Conservation (phyloP, 2,329 filamentous ascomycete genomes). For the Chaetomiaceae sp. region DNA sequence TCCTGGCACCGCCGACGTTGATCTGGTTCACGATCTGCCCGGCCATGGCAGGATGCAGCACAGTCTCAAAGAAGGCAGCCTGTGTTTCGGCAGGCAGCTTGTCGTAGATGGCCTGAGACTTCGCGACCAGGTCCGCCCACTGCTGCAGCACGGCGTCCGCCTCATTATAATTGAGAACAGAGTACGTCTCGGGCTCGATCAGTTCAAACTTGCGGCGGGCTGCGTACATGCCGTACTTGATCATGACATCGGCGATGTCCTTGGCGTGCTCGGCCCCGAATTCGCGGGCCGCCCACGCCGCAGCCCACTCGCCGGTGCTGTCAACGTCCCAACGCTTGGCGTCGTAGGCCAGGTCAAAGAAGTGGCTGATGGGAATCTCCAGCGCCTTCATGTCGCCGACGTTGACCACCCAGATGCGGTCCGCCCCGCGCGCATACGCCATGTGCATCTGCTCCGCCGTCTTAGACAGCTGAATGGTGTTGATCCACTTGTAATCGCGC, state of each 20-base stretch:
- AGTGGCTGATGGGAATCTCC: conserved; percentile 60
- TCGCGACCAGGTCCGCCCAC: conserved; percentile 47
- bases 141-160: conserved; percentile 50
- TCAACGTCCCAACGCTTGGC: conserved; percentile 49
- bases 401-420: conserved; percentile 61
- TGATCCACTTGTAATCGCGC: conserved; percentile 53
- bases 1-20: conserved; percentile 43
- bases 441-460: conserved; percentile 56
- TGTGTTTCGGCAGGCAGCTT: conserved; percentile 43
- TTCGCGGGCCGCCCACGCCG: conserved; percentile 46
- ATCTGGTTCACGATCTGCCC: conserved; percentile 52
- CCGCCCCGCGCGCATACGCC: conserved; percentile 51
- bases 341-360: conserved; percentile 63
- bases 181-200: conserved; percentile 52
- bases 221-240: conserved; percentile 50
- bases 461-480: conserved; percentile 57
- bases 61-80: conserved; percentile 57
- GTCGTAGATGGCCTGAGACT: conserved; percentile 52
- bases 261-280: conserved; percentile 45
- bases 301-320: conserved; percentile 50
- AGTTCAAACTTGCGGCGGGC: conserved; percentile 57
- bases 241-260: conserved; percentile 45
- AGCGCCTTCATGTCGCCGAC: conserved; percentile 61
- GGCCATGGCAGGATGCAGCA: conserved; percentile 54
- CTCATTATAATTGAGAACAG: conserved; percentile 58